Percentiles rank a stretch among this genome's conserved stretches.
Conservation (phyloP, 2,329 filamentous ascomycete species). For the Alternaria triticina region DNA sequence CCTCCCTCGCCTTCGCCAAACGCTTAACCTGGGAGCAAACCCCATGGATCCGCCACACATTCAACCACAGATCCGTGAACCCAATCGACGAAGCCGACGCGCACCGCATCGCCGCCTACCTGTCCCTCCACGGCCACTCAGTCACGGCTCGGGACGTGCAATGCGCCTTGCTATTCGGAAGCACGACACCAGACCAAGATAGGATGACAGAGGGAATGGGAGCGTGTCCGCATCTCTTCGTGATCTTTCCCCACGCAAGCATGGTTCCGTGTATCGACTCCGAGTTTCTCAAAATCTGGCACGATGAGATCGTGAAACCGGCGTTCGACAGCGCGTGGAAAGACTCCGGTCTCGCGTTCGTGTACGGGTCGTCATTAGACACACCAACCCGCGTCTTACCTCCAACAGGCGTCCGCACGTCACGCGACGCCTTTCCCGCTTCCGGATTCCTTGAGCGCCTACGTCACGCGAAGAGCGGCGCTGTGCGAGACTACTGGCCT, state of each 20-base stretch:
- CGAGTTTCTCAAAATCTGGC: slow-evolving; percentile 26
- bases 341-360: slow-evolving; percentile 6
- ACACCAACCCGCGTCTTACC: not conserved
- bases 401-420: not conserved
- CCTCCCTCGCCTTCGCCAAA: slow-evolving; percentile 27
- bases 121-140: not conserved
- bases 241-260: slow-evolving; percentile 25
- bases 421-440: slow-evolving; percentile 3
- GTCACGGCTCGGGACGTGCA: not conserved
- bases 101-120: slow-evolving; percentile 7
- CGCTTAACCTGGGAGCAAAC: slow-evolving; percentile 31
- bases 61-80: not conserved
- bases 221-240: slow-evolving; percentile 13
- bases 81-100: slow-evolving; percentile 12
- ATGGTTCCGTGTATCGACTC: not conserved
- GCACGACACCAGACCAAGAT: not conserved
- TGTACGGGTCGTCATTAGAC: not conserved
- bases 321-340: slow-evolving; percentile 27
- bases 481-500: slow-evolving; percentile 16
- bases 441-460: slow-evolving; percentile 5
- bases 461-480: not conserved
- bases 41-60: slow-evolving; percentile 11
- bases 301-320: slow-evolving; percentile 26
- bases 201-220: not conserved
- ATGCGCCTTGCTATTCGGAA: slow-evolving; percentile 18